phyloP scores from a whole-genome alignment of 257 asterid species.

The Fraxinus quadrangulata region DNA sequence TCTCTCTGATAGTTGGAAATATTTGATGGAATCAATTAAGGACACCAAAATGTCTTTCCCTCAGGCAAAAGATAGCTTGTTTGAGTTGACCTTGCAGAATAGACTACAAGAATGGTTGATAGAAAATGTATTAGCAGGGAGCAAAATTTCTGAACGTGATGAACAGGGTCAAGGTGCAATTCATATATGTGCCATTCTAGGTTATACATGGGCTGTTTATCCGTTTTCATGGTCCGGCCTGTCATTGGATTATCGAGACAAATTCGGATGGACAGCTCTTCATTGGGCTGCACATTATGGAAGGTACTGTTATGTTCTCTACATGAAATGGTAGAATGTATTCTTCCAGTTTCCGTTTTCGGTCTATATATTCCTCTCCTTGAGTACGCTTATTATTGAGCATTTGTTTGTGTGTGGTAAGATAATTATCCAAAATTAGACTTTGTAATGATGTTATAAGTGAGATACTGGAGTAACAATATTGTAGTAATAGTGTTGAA shows the following conservation, averaged over 20 bases:
- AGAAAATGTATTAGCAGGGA: conserved; percentile 68
- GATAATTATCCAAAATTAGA: neutral
- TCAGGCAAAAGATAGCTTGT: conserved; percentile 72
- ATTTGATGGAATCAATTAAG: conserved; percentile 54
- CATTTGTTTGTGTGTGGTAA: neutral
- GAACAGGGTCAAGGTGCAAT: conserved; percentile 91
- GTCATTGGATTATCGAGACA: conserved; percentile 91
- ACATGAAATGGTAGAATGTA: conserved; percentile 1
- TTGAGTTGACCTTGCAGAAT: conserved; percentile 74
- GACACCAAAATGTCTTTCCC: conserved; percentile 51
- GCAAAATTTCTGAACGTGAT: conserved; percentile 69
- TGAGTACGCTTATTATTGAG: neutral
- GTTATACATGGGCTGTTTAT: conserved; percentile 86
- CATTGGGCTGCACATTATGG: conserved; percentile 98
- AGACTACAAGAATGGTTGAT: conserved; percentile 79
- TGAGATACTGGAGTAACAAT: neutral
- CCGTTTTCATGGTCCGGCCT: conserved; percentile 84
- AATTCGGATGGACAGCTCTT: conserved; percentile 93
- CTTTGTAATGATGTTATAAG: neutral
- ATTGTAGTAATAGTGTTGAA: neutral
- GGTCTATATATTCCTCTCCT: conserved; percentile 7
- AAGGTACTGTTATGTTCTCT: conserved; percentile 49
- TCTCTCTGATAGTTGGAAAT: conserved; percentile 53
- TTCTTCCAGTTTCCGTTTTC: neutral
- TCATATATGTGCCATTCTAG: conserved; percentile 92